These are phyloP conservation scores for Megacollybia marginata DNA, from an alignment of 768 basidiomycete genomes.

Conservation along the genomic window DNA sequence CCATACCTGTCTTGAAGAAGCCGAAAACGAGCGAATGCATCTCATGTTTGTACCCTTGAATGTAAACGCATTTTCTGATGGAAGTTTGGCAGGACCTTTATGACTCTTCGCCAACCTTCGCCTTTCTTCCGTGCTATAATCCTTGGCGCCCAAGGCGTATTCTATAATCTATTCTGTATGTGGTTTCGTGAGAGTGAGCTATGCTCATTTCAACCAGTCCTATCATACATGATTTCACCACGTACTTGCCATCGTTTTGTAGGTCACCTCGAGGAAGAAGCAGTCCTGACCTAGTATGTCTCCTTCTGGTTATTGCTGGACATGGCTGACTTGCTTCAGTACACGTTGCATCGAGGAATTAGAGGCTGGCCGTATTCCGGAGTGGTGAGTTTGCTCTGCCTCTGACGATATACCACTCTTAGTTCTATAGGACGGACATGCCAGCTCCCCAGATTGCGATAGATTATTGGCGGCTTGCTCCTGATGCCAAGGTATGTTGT, in stretches of 20 bases:
- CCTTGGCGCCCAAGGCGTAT: constrained; percentile 88
- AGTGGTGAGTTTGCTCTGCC: constrained; percentile 42
- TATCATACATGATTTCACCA: constrained; percentile 73
- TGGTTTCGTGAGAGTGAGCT: constrained; percentile 2
- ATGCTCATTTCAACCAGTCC: constrained; percentile 34
- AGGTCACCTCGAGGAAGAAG: constrained; percentile 90
- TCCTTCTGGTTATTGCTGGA: background rate
- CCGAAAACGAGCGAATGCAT: constrained; percentile 97
- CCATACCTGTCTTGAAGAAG: constrained; percentile 87
- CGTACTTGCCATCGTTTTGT: constrained; percentile 85
- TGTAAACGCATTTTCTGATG: constrained; percentile 7
- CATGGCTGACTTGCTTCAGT: constrained; percentile 28
- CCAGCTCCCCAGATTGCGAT: constrained; percentile 86
- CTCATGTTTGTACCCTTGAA: constrained; percentile 50
- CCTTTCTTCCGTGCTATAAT: constrained; percentile 75
- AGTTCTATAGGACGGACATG: constrained; percentile 22
- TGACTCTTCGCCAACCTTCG: constrained; percentile 81
- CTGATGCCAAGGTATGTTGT: constrained; percentile 10
- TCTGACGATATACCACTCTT: too few relatives aligned
- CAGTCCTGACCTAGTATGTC: constrained; percentile 82
- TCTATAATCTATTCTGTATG: constrained; percentile 84
- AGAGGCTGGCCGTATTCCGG: constrained; percentile 72
- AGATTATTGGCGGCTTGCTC: constrained; percentile 84
- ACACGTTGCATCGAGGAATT: constrained; percentile 81
- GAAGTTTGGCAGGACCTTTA: constrained; percentile 70